Conservation (phyloP, 2,329 filamentous ascomycete genomes). For the Stemphylium beticola region DNA sequence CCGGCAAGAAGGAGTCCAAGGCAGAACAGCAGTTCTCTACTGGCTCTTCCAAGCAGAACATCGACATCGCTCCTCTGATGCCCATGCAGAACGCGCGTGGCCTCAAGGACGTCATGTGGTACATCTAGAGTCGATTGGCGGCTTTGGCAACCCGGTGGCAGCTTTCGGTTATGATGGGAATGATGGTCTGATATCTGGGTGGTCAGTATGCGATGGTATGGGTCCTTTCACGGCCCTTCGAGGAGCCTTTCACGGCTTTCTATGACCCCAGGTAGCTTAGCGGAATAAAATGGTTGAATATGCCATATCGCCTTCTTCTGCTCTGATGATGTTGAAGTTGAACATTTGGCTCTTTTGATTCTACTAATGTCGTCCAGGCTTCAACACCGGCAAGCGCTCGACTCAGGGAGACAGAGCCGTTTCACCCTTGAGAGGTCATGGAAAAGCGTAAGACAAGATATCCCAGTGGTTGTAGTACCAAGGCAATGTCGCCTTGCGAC, state of each 20-base stretch:
- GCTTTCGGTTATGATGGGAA: neutral
- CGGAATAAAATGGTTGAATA: neutral
- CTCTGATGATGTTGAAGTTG: no score
- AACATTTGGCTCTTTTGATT: no score
- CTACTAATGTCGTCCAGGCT: no score
- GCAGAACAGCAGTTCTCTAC: slow-evolving; percentile 35
- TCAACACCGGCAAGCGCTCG: no score
- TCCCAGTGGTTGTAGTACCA: no score
- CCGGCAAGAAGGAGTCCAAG: slow-evolving; percentile 48
- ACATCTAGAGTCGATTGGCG: slow-evolving; percentile 48
- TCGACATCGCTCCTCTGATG: slow-evolving; percentile 50
- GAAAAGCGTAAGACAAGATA: no score
- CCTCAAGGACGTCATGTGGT: slow-evolving; percentile 57
- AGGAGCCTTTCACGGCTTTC: neutral
- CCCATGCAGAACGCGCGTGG: slow-evolving; percentile 48
- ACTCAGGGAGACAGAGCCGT: no score
- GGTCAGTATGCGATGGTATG: neutral
- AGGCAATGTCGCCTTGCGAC: no score
- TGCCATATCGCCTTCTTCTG: neutral
- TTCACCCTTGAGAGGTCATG: no score
- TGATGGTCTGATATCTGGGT: neutral
- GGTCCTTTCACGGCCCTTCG: neutral
- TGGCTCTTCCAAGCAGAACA: slow-evolving; percentile 37
- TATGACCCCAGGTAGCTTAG: neutral
- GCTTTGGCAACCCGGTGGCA: neutral